Evolutionary conservation across 2,329 filamentous ascomycete genomes (phyloP).

Genomic region (Drechslerella stenobrocha): DNA sequence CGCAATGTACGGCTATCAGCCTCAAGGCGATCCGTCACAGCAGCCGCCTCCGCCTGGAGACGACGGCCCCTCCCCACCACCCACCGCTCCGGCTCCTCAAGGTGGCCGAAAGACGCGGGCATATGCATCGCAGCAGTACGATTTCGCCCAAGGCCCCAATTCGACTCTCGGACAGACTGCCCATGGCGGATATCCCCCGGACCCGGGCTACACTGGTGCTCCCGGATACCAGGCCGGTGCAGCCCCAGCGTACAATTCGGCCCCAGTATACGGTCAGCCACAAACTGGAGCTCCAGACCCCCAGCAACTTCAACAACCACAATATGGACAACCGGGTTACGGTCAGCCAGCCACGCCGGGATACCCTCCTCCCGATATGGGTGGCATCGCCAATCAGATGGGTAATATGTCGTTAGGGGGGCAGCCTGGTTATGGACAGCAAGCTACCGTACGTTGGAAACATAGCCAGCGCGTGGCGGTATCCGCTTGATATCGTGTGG

Average conservation of each 20-base stretch:
- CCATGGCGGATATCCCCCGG: conserved; percentile 60
- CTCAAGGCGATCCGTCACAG: conserved; percentile 57
- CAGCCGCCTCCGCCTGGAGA: conserved; percentile 56
- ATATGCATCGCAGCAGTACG: conserved; percentile 92
- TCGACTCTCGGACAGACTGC: conserved; percentile 61
- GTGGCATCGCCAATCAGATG: conserved; percentile 80
- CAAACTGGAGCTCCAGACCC: conserved; percentile 55
- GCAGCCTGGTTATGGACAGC: conserved; percentile 58
- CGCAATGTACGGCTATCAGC: conserved; percentile 58
- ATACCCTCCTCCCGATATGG: conserved; percentile 65
- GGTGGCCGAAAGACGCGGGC: conserved; percentile 85
- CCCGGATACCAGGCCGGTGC: conserved; percentile 52
- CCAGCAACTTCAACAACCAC: conserved; percentile 52
- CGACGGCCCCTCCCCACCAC: conserved; percentile 55
- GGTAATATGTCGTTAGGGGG: conserved; percentile 72
- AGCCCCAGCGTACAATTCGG: conserved; percentile 58
- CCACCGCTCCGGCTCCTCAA: conserved; percentile 55
- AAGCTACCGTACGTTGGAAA: conserved; percentile 57
- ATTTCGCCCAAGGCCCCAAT: conserved; percentile 87
- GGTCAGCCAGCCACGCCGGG: conserved; percentile 59
- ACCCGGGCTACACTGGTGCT: conserved; percentile 60
- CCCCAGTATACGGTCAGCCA: conserved; percentile 56
- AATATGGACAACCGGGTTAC: conserved; percentile 31
- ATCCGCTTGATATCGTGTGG: conserved; percentile 77
- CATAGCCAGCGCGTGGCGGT: conserved; percentile 15